Evolutionary conservation across 2,329 filamentous ascomycete species (phyloP).

Genomic region (Simplicillium sp.): DNA sequence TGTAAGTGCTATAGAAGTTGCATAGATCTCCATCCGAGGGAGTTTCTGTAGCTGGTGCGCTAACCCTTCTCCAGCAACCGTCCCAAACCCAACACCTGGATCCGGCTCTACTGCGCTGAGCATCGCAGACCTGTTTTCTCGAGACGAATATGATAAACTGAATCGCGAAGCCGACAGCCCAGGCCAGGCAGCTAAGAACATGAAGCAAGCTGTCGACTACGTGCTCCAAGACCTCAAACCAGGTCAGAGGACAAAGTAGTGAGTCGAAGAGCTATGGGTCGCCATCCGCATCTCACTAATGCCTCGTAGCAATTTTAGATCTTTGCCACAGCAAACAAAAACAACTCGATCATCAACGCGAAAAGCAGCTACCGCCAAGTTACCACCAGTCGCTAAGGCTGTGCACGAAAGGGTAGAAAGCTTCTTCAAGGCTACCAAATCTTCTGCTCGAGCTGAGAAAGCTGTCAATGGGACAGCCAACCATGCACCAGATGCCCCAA

Average conservation of each 20-base stretch:
- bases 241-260: constrained; percentile 63
- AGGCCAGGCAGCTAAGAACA: constrained; percentile 49
- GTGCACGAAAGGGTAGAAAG: constrained; percentile 30
- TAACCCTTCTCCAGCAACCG: constrained; percentile 39
- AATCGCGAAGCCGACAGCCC: constrained; percentile 58
- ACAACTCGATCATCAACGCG: no score
- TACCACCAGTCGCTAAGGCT: constrained; percentile 34
- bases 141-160: constrained; percentile 53
- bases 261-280: constrained; percentile 14
- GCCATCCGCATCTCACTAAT: background rate
- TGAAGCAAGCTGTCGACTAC: constrained; percentile 65
- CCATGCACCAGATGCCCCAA: no score
- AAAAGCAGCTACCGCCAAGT: constrained; percentile 17
- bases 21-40: background rate
- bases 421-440: constrained; percentile 28
- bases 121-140: constrained; percentile 40
- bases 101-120: constrained; percentile 42
- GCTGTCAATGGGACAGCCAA: constrained; percentile 3
- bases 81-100: constrained; percentile 54
- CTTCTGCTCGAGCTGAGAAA: constrained; percentile 10
- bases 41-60: no score
- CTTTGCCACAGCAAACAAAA: constrained; percentile 8
- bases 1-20: constrained; percentile 35
- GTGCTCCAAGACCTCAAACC: constrained; percentile 65
- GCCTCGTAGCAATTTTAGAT: constrained; percentile 41